Conservation (phyloP, 345 rosid species). For the Combretum micranthum region DNA sequence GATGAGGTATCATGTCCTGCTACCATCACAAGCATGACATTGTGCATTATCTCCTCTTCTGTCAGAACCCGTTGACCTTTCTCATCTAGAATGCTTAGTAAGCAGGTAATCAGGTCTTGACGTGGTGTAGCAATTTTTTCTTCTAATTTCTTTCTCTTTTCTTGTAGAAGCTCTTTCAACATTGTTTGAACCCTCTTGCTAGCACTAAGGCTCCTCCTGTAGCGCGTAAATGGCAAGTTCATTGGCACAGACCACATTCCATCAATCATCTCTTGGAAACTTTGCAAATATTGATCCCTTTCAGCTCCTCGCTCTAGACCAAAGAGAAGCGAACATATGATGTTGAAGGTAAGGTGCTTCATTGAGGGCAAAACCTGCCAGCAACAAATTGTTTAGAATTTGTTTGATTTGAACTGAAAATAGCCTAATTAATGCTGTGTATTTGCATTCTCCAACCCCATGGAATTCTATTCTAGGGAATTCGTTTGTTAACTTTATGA, state of each 20-base stretch:
- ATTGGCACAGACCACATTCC: conserved; percentile 48
- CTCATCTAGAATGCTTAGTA: conserved; percentile 23
- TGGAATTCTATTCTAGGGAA: too few species aligned
- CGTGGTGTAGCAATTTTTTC: conserved; percentile 15
- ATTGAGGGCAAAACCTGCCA: conserved; percentile 38
- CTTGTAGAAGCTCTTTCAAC: conserved; percentile 24
- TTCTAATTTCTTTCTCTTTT: conserved; percentile 30
- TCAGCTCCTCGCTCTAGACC: conserved; percentile 31
- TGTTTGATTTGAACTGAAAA: too few species aligned
- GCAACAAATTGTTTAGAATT: too few species aligned
- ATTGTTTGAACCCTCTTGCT: conserved; percentile 22
- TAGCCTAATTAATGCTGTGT: too few species aligned
- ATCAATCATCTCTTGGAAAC: conserved; percentile 27
- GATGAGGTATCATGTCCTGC: conserved; percentile 61
- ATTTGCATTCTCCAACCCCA: too few species aligned
- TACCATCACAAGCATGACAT: conserved; percentile 40
- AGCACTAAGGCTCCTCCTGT: conserved; percentile 30
- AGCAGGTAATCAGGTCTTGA: conserved; percentile 39
- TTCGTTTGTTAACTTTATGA: too few species aligned
- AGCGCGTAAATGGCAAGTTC: conserved; percentile 45
- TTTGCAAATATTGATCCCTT: conserved; percentile 21
- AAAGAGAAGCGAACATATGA: conserved; percentile 36
- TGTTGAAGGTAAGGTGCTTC: conserved; percentile 47
- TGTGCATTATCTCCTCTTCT: conserved; percentile 46
- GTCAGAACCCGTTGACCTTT: conserved; percentile 16